These are phyloP conservation scores for Rutstroemia sp. DNA, from an alignment of 2,329 filamentous ascomycete genomes.

Conservation along the genomic window DNA sequence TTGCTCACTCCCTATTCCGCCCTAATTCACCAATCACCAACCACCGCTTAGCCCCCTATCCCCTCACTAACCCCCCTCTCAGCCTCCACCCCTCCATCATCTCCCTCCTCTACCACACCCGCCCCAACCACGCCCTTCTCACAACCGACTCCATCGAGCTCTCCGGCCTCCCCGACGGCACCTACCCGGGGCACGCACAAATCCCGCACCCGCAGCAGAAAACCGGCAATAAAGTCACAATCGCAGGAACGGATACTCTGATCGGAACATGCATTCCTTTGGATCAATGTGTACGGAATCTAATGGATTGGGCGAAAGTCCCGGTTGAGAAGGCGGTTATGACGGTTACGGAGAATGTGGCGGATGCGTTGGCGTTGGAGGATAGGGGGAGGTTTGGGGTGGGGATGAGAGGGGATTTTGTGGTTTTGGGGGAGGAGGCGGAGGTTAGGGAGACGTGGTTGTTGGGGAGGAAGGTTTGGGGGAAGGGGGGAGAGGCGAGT, in stretches of 20 bases:
- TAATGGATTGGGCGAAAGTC: constrained; percentile 24
- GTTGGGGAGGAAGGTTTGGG: constrained; percentile 18
- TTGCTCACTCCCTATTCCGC: neutral
- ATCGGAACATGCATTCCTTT: constrained; percentile 45
- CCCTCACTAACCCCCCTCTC: neutral
- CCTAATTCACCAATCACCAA: neutral
- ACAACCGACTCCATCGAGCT: constrained; percentile 49
- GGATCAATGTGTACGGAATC: constrained; percentile 41
- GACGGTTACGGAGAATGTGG: constrained; percentile 27
- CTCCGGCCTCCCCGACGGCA: constrained; percentile 42
- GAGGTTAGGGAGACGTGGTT: constrained; percentile 23
- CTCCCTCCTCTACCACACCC: constrained; percentile 39
- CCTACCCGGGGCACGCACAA: constrained; percentile 44
- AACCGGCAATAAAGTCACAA: constrained; percentile 39
- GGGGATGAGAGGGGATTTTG: constrained; percentile 25
- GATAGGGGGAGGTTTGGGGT: constrained; percentile 22
- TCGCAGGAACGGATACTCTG: constrained; percentile 44
- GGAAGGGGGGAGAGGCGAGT: neutral
- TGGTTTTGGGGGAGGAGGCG: constrained; percentile 20
- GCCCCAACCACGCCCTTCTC: constrained; percentile 40
- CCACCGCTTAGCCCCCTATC: neutral
- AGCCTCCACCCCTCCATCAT: constrained; percentile 41
- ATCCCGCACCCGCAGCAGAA: constrained; percentile 43
- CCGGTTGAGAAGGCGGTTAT: constrained; percentile 21
- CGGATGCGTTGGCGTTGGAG: constrained; percentile 17